Evolutionary conservation across 208 protist species (phyloP).

Genomic region (Wallacemonas sp.): DNA sequence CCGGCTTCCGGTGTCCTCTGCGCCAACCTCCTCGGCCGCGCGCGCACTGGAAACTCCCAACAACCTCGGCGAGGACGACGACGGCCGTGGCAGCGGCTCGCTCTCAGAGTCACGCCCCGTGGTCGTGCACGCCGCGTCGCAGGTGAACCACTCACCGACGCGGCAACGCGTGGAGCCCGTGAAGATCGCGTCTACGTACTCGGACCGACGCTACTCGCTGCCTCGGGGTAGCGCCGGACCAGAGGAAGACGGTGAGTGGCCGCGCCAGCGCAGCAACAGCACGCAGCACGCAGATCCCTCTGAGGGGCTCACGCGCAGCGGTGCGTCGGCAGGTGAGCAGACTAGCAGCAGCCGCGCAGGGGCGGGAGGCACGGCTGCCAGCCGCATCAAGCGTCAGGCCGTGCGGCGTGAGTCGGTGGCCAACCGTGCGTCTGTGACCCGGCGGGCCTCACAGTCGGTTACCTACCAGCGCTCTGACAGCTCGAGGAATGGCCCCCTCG

Average conservation of each 20-base stretch:
- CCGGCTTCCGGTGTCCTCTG: neutral
- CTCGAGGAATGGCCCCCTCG: constrained; percentile 15
- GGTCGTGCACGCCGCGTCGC: constrained; percentile 25
- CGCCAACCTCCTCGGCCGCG: neutral
- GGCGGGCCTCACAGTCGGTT: constrained; percentile 17
- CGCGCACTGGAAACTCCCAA: constrained; percentile 11
- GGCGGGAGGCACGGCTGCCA: neutral
- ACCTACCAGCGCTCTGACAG: constrained; percentile 35
- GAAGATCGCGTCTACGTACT: constrained; percentile 20
- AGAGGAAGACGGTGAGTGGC: constrained; percentile 5
- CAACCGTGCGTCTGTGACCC: constrained; percentile 11
- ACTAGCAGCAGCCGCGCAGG: too few species aligned
- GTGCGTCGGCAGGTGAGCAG: neutral
- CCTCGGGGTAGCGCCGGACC: constrained; percentile 6
- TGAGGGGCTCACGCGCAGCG: neutral
- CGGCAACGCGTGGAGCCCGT: constrained; percentile 46
- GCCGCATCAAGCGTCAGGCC: neutral
- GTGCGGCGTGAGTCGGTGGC: constrained; percentile 25
- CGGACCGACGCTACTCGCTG: constrained; percentile 15
- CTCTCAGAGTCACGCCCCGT: constrained; percentile 22
- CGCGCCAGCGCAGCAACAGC: constrained; percentile 8
- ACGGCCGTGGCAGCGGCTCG: neutral
- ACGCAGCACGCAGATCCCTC: neutral
- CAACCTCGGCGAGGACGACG: constrained; percentile 6
- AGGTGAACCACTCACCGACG: constrained; percentile 21